Percentiles rank a stretch among this genome's conserved stretches.
phyloP scores from a whole-genome alignment of 495 filamentous ascomycete species.

The Rusavskia elegans region DNA sequence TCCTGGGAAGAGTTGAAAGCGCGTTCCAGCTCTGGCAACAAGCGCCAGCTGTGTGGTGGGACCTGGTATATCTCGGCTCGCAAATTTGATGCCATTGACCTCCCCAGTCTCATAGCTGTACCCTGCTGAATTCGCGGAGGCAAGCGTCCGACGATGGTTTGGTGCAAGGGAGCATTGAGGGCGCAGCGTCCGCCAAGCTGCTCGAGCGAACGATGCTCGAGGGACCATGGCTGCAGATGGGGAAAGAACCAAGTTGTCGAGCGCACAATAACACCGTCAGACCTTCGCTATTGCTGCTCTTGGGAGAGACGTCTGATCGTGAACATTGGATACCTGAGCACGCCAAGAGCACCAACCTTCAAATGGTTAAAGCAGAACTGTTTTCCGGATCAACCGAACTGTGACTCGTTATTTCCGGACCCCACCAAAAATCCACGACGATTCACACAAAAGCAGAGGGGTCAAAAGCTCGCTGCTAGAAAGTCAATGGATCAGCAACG shows the following conservation, averaged over 20 bases:
- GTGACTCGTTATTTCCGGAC: not conserved
- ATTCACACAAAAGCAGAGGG: constrained; percentile 6
- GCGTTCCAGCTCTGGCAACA: constrained; percentile 81
- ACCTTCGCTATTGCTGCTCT: too few species aligned
- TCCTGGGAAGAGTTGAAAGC: constrained; percentile 79
- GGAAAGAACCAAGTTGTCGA: not conserved
- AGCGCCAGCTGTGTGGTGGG: constrained; percentile 80
- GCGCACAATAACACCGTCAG: not conserved
- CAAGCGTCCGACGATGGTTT: constrained; percentile 55
- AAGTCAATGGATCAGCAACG: constrained; percentile 26
- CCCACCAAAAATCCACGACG: not conserved
- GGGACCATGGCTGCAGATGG: constrained; percentile 52
- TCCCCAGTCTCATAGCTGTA: constrained; percentile 81
- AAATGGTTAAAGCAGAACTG: too few species aligned
- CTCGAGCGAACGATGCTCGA: constrained; percentile 61
- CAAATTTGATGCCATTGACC: constrained; percentile 75
- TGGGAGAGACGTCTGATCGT: too few species aligned
- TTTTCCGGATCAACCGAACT: too few species aligned
- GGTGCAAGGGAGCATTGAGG: constrained; percentile 34
- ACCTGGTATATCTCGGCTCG: constrained; percentile 70
- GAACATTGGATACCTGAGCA: too few species aligned
- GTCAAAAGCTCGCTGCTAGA: constrained; percentile 1
- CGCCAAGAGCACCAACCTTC: too few species aligned
- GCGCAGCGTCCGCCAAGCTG: constrained; percentile 57
- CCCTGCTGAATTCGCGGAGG: constrained; percentile 62